Conservation (phyloP, 371 early-diverging fungal species). For the Rhizopus stolonifer region DNA sequence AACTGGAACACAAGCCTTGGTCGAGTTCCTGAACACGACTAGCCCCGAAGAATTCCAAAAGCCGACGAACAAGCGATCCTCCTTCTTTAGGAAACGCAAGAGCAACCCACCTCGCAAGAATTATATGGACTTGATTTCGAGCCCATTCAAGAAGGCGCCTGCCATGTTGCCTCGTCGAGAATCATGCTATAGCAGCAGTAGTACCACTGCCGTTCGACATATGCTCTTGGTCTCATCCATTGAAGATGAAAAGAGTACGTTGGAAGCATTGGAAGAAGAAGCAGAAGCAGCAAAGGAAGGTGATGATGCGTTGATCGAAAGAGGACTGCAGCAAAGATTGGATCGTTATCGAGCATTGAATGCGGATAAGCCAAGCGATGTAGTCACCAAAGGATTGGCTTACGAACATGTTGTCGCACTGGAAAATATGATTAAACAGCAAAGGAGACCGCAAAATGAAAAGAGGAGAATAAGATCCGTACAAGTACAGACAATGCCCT, state of each 20-base stretch:
- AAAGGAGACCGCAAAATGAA: background rate
- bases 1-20: slow-evolving; percentile 35
- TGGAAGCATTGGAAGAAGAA: background rate
- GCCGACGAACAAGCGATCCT: slow-evolving; percentile 10
- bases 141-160: slow-evolving; percentile 10
- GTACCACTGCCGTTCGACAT: slow-evolving; percentile 2
- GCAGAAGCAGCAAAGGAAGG: background rate
- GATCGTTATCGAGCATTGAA: background rate
- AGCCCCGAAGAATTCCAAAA: slow-evolving; percentile 36
- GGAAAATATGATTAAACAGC: slow-evolving; percentile 12
- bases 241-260: background rate
- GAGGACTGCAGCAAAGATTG: slow-evolving; percentile 15
- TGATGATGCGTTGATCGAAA: slow-evolving; percentile 16
- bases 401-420: slow-evolving; percentile 23
- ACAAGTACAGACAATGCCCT: slow-evolving; percentile 27
- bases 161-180: background rate
- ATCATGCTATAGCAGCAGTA: slow-evolving; percentile 1
- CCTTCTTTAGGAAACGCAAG: slow-evolving; percentile 19
- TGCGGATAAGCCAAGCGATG: slow-evolving; percentile 13
- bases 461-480: slow-evolving; percentile 14
- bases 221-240: background rate
- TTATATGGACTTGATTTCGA: slow-evolving; percentile 29
- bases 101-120: slow-evolving; percentile 7
- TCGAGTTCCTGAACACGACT: slow-evolving; percentile 35
- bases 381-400: slow-evolving; percentile 11